These are phyloP conservation scores for Aspergillus viridinutans DNA, from an alignment of 2,329 filamentous ascomycete species.

Conservation along the genomic window DNA sequence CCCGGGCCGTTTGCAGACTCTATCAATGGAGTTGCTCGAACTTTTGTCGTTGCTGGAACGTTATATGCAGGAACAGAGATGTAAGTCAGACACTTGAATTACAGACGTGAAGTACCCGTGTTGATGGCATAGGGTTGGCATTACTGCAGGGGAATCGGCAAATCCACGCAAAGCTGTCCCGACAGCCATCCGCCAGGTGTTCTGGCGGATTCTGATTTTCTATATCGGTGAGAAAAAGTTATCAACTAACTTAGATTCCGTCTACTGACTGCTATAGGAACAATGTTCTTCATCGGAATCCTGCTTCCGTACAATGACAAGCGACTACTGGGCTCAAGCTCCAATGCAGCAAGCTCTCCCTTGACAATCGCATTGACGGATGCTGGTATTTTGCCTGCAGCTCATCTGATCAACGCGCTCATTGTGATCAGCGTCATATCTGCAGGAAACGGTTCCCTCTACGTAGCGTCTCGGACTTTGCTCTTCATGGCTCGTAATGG, in stretches of 20 bases:
- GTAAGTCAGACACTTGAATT: constrained; percentile 8
- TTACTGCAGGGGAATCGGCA: constrained; percentile 32
- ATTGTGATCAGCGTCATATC: constrained; percentile 69
- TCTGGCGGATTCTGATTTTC: constrained; percentile 49
- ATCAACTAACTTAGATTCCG: neutral
- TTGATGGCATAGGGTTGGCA: constrained; percentile 28
- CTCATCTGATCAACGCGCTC: constrained; percentile 73
- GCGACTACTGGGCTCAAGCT: constrained; percentile 57
- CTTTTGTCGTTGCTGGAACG: constrained; percentile 33
- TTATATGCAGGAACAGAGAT: constrained; percentile 34
- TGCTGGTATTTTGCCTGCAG: constrained; percentile 68
- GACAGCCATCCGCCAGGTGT: constrained; percentile 38
- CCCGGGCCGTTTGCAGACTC: constrained; percentile 32
- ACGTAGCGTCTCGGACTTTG: constrained; percentile 70
- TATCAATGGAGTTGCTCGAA: constrained; percentile 34
- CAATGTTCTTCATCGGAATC: constrained; percentile 70
- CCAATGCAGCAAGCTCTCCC: constrained; percentile 64
- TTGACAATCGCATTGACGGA: constrained; percentile 72
- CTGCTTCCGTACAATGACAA: constrained; percentile 66
- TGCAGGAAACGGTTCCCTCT: constrained; percentile 71
- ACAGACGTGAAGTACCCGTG: neutral
- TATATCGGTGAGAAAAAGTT: constrained; percentile 48
- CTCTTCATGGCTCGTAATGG: constrained; percentile 70
- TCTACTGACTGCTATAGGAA: constrained; percentile 39
- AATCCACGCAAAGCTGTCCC: constrained; percentile 47